A percentile compares a stretch with the other conserved stretches of the same genome.
phyloP scores from a whole-genome alignment of 306 rosid genomes.

The Trifolium fragiferum region DNA sequence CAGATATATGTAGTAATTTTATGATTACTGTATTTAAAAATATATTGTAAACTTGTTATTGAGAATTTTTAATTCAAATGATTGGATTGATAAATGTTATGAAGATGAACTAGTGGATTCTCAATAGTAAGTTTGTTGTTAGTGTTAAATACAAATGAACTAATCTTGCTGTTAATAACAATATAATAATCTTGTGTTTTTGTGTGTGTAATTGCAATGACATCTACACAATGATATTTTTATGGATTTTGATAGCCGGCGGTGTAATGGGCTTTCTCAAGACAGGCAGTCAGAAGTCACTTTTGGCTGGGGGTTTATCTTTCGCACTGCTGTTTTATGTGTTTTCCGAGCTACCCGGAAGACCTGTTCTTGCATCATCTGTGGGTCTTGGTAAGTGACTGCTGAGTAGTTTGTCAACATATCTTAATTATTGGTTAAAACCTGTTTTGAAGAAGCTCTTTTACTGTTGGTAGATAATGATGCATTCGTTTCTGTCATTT shows the following conservation, averaged over 20 bases:
- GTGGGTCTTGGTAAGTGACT: conserved; percentile 81
- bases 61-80: no score
- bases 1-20: no score
- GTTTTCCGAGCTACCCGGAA: conserved; percentile 71
- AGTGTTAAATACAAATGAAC: no score
- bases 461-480: conserved; percentile 7
- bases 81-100: no score
- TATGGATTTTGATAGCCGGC: conserved; percentile 63
- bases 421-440: conserved; percentile 6
- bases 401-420: conserved; percentile 13
- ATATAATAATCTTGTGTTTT: neutral
- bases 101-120: no score
- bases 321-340: conserved; percentile 68
- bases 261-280: conserved; percentile 93
- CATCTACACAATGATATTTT: conserved; percentile 8
- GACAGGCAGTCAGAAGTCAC: conserved; percentile 95
- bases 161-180: neutral
- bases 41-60: no score
- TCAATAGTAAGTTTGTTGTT: no score
- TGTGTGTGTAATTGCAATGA: neutral
- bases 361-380: conserved; percentile 86
- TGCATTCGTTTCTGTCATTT: conserved; percentile 28
- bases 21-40: no score
- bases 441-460: conserved; percentile 2
- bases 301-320: conserved; percentile 86